These are phyloP conservation scores for Pseudofabraea citricarpa DNA, from an alignment of 2,329 filamentous ascomycete genomes.

Conservation along the genomic window DNA sequence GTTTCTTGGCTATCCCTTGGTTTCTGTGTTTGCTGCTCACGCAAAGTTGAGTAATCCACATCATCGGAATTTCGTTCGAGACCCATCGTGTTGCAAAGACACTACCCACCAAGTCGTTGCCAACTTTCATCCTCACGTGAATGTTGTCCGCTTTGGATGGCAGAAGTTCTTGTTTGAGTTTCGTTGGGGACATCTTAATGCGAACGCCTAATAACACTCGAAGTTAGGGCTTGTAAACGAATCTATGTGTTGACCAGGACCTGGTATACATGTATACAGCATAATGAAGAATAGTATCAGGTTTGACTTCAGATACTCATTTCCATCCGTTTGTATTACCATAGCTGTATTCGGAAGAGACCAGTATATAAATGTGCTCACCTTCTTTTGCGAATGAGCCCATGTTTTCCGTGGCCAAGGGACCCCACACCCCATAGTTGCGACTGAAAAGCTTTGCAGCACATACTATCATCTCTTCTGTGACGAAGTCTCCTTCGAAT, in stretches of 20 bases:
- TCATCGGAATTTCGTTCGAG: not conserved
- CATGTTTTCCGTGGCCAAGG: slow-evolving; percentile 4
- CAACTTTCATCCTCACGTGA: not conserved
- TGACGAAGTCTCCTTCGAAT: not conserved
- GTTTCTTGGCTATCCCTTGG: slow-evolving; percentile 5
- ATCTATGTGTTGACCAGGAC: too few species aligned
- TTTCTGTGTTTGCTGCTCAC: slow-evolving; percentile 3
- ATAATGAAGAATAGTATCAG: too few species aligned
- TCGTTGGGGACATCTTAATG: slow-evolving; percentile 5
- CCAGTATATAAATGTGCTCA: too few species aligned
- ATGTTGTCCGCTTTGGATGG: not conserved
- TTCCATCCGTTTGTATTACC: too few species aligned
- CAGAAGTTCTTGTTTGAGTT: slow-evolving; percentile 1
- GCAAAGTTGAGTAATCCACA: slow-evolving; percentile 11
- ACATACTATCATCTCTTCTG: slow-evolving; percentile 5
- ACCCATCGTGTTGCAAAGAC: slow-evolving; percentile 4
- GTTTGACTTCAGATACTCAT: too few species aligned
- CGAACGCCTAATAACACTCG: not conserved
- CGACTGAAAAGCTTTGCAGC: slow-evolving; percentile 10
- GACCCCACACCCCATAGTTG: slow-evolving; percentile 13
- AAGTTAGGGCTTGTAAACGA: not conserved
- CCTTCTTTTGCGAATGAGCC: too few species aligned
- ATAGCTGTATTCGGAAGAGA: too few species aligned
- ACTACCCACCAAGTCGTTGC: not conserved
- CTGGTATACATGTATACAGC: too few species aligned